phyloP scores from a whole-genome alignment of 2,329 filamentous ascomycete species.

The Neonectria ditissima region DNA sequence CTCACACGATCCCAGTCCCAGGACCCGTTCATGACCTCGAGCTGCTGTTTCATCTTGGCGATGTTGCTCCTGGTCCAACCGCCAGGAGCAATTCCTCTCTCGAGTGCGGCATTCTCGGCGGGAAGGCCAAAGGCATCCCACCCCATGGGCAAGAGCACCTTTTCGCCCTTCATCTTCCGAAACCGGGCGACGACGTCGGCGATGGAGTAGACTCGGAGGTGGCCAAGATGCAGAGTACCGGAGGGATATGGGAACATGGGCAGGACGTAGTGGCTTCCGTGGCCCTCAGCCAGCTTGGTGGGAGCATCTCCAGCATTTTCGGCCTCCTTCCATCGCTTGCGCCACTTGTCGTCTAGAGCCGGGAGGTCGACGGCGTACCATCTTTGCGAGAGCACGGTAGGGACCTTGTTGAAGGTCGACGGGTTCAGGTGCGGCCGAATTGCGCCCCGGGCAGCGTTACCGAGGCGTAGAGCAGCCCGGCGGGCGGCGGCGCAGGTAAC shows the following conservation, averaged over 20 bases:
- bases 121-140: constrained; percentile 95
- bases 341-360: constrained; percentile 64
- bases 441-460: constrained; percentile 27
- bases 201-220: constrained; percentile 90
- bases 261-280: constrained; percentile 74
- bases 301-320: constrained; percentile 13
- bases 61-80: constrained; percentile 87
- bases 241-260: constrained; percentile 97
- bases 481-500: constrained; percentile 41
- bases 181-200: constrained; percentile 87
- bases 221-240: constrained; percentile 85
- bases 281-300: constrained; percentile 32
- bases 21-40: constrained; percentile 80
- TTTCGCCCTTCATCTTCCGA: constrained; percentile 76
- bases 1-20: constrained; percentile 88
- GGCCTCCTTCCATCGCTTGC: constrained; percentile 55
- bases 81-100: constrained; percentile 81
- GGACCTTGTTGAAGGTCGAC: constrained; percentile 22
- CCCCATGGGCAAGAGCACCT: constrained; percentile 89
- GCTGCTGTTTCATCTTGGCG: constrained; percentile 83
- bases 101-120: constrained; percentile 91
- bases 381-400: constrained; percentile 40
- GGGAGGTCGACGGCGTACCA: constrained; percentile 61
- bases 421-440: constrained; percentile 31
- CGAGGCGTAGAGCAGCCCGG: constrained; percentile 27